Evolutionary conservation across 2,329 filamentous ascomycete species (phyloP).

Genomic region (Pseudogymnoascus sp.): DNA sequence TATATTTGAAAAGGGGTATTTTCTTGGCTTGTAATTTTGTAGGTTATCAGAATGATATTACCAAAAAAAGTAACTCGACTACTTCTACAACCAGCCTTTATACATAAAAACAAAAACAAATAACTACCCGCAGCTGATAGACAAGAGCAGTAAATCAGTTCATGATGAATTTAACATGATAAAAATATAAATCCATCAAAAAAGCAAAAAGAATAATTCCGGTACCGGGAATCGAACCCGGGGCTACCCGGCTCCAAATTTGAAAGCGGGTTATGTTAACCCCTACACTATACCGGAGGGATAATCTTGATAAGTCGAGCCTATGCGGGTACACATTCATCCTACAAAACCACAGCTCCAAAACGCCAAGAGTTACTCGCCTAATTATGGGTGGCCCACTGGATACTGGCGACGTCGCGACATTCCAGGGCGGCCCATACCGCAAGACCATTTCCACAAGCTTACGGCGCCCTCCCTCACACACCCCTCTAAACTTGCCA

Average conservation of each 20-base stretch:
- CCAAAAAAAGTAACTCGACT: neutral
- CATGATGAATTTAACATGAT: neutral
- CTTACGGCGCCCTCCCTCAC: neutral
- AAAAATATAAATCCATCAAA: neutral
- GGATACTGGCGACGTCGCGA: slow-evolving; percentile 4
- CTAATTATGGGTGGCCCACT: neutral
- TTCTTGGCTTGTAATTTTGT: neutral
- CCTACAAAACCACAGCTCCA: neutral
- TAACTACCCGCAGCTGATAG: neutral
- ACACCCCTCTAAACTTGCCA: slow-evolving; percentile 12
- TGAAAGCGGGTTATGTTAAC: slow-evolving; percentile 16
- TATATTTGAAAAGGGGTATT: neutral
- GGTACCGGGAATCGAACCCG: slow-evolving; percentile 15
- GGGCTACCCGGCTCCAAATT: slow-evolving; percentile 12
- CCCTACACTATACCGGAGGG: slow-evolving; percentile 14
- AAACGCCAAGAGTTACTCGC: neutral
- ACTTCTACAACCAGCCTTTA: neutral
- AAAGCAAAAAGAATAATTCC: slow-evolving; percentile 12
- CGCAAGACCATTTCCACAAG: neutral
- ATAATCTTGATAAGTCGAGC: neutral
- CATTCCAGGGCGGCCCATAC: slow-evolving; percentile 1
- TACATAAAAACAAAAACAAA: neutral
- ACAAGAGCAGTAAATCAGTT: neutral
- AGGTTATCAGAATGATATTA: neutral
- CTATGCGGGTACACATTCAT: neutral